Base-by-base conservation (phyloP, 2,329 filamentous ascomycete species). In the Pochonia chlamydosporia region DNA sequence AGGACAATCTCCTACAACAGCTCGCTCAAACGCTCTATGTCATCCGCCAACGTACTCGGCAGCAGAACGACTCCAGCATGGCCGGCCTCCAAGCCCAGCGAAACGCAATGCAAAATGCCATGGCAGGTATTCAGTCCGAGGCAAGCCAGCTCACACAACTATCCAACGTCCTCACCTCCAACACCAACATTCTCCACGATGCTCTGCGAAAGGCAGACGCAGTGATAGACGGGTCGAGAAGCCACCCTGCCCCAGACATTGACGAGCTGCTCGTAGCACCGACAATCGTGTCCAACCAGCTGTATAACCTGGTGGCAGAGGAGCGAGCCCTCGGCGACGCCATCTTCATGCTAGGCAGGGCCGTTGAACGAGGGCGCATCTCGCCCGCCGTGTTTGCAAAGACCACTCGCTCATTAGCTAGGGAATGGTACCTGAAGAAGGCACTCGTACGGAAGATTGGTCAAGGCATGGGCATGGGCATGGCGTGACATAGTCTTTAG, bases 181-280 rank as follows among this genome's bases (percentile, higher is more conserved):
- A 97, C 66, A 85, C 90, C 13, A 71, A 78, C 18, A 87, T 95
- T 45, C 73, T 97, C 6, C 85, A 85, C 53, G 83, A 85, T 35
- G 84, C 87, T 3, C 81, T 97, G 44, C 76, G 78, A 25, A 84
- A 87, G 51, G 92, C 92, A 3, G 91, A 96, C 61, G 72, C 71
- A 5, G 82, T 91, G 10, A 88, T 96, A 53, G 78, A 81, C 36
- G 79, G 82, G 44, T 87, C 87, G n/a, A 77, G 81, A 48, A 74
- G 74, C 14, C 82, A 87, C 42, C 76, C 77, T 35, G 77, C 84
- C 1, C 90, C 91, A 0, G 81, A 84, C 41, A 85, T 97, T 42
- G 93, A 99, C 63, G 90, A 95, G 50, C 77, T 97, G 28, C 74
- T 99, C 3, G 89, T 96, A n/a, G 89, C 91, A 3, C 90, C 92